Evolutionary conservation across 164 flowering plant genomes (phyloP), one percentile per base, ranked within the genome.

Genomic region (Nymphaea colorata): DNA sequence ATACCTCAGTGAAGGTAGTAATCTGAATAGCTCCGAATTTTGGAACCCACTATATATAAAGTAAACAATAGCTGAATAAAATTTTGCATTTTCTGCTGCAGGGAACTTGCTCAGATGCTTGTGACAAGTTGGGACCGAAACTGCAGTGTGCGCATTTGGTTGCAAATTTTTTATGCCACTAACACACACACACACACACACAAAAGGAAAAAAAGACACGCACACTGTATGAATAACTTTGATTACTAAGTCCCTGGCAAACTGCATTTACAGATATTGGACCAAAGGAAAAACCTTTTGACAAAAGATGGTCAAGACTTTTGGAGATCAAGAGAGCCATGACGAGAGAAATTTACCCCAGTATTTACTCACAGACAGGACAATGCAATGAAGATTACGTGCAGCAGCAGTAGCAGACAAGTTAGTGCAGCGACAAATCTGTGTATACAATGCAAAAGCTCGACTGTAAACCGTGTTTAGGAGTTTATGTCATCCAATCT

Each of bases 81-180:
- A 25, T 25, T 25, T 25, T 25, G 36, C 36, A 25, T 25, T 25
- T 25, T 41, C 16, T 71, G 57, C 71, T 72, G 69, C 88, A 93
- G 98, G 98, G 86, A 42, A 80, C 88, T 14, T 93, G 98, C 79
- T 89, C 98, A 8, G 91, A 89, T 64, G 42, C 79, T 4, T 90
- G 98, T 59, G 87, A 85, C 71, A 85, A 82, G 66, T 69, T 89
- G 5, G 86, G 85, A 67, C 80, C 81, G 17, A 81, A 71, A 61
- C 8, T 79, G 64, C 83, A 79, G 2, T 78, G 96, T 93, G 81
- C 80, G 98, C 64, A 12, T 45, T 36, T 66, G 5, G 14, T 8
- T 55, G 16, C 10, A 55, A 55, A 55, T 55, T 10, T 8, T 55
- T 10, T 8, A 55, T 55, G 16, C 59, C 2, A 2, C 16, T 55